phyloP scores from a whole-genome alignment of 108 stramenopile genomes.

The Parietichytrium sp. region DNA sequence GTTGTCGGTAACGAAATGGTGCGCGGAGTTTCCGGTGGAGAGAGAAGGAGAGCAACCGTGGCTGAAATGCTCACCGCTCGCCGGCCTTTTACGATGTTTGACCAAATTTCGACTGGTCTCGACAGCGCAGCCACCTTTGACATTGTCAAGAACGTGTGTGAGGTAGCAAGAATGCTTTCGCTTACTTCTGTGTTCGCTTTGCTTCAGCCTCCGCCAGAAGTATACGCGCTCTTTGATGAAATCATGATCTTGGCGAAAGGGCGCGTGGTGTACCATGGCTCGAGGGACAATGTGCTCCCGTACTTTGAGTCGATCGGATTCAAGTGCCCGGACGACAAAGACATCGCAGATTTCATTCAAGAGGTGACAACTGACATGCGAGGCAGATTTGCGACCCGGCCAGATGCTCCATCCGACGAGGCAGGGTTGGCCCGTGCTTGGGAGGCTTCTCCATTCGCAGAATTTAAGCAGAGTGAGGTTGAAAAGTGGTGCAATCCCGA shows the following conservation, averaged over 20 bases:
- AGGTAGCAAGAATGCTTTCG: conserved; percentile 24
- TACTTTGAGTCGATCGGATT: conserved; percentile 72
- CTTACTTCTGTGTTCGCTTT: conserved; percentile 67
- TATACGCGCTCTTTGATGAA: conserved; percentile 82
- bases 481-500: background rate
- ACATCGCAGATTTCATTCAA: conserved; percentile 71
- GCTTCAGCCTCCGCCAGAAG: conserved; percentile 84
- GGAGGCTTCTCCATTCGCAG: background rate
- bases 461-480: background rate
- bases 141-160: conserved; percentile 62
- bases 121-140: conserved; percentile 79
- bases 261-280: conserved; percentile 73
- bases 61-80: conserved; percentile 71
- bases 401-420: background rate
- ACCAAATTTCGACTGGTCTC: conserved; percentile 75
- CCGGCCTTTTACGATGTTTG: conserved; percentile 55
- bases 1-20: conserved; percentile 65
- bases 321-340: conserved; percentile 68
- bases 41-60: conserved; percentile 79
- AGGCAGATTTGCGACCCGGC: background rate
- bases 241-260: conserved; percentile 75
- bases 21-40: conserved; percentile 81
- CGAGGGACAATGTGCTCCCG: conserved; percentile 63
- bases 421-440: background rate
- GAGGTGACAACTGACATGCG: conserved; percentile 46